Conservation (phyloP, 2,329 filamentous ascomycete genomes). For the Colletotrichum plurivorum region DNA sequence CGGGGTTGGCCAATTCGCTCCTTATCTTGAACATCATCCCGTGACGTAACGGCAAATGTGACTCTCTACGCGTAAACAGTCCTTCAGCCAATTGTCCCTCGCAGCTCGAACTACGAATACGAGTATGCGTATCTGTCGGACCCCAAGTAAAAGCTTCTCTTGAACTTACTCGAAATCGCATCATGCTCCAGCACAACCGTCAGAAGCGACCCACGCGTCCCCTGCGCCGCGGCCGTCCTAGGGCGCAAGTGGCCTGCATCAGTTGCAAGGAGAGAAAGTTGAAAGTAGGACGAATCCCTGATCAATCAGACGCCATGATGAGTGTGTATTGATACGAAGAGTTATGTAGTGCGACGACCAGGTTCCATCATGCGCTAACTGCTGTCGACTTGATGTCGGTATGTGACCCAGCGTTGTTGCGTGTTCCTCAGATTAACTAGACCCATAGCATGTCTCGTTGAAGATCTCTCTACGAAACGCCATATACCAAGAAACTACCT, state of each 20-base stretch:
- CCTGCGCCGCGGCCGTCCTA: neutral
- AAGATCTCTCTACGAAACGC: constrained; percentile 46
- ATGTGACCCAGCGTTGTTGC: neutral
- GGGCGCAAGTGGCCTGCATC: constrained; percentile 8
- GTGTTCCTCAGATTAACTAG: neutral
- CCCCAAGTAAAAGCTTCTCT: neutral
- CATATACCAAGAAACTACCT: constrained; percentile 47
- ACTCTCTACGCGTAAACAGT: too few relatives aligned
- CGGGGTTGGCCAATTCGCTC: too few relatives aligned
- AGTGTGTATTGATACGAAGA: too few relatives aligned
- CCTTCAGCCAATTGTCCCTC: too few relatives aligned
- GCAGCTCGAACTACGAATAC: too few relatives aligned
- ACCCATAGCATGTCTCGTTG: constrained; percentile 41
- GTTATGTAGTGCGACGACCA: constrained; percentile 6
- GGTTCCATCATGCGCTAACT: constrained; percentile 14
- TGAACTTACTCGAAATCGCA: neutral
- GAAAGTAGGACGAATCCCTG: neutral
- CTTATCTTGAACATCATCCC: neutral
- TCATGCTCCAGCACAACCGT: neutral
- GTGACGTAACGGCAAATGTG: neutral
- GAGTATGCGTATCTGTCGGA: too few relatives aligned
- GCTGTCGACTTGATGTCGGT: constrained; percentile 11
- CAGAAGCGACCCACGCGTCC: neutral
- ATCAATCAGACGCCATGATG: neutral
- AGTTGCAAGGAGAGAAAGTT: constrained; percentile 15